Conservation (phyloP, 2,329 filamentous ascomycete species). For the Colletotrichum sp. region DNA sequence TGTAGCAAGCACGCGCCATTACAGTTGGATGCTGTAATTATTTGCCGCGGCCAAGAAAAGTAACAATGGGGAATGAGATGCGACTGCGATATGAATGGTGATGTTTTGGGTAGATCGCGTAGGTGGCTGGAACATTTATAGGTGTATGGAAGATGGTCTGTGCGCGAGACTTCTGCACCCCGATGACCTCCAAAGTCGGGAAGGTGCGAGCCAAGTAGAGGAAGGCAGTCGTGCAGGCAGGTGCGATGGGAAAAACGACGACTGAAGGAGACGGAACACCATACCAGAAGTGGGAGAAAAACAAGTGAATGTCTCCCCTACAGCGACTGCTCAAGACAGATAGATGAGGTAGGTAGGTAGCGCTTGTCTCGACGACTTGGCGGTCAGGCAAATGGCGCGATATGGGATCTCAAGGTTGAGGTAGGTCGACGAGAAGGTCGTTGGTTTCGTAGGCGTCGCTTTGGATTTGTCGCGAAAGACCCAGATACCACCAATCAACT, state of each 20-base stretch:
- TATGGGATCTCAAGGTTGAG: conserved; percentile 1
- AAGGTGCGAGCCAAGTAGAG: not conserved
- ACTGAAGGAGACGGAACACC: conserved; percentile 24
- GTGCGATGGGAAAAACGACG: conserved; percentile 13
- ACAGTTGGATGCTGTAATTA: not conserved
- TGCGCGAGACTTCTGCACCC: not conserved
- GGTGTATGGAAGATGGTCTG: not conserved
- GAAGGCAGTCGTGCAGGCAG: not conserved
- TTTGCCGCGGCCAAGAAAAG: not conserved
- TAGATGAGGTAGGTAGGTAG: not conserved
- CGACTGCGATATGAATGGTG: not conserved
- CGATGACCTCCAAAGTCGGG: not conserved
- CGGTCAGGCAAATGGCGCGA: not conserved
- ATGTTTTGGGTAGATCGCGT: not conserved
- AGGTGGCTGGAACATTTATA: not conserved
- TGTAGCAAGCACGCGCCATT: conserved; percentile 31
- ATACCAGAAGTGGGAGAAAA: conserved; percentile 84
- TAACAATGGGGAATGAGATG: not conserved
- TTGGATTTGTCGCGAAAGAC: conserved; percentile 9
- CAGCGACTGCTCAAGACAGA: conserved; percentile 40
- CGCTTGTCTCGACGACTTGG: conserved; percentile 1
- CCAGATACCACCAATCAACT: conserved; percentile 20
- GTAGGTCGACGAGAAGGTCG: conserved; percentile 12
- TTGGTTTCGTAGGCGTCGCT: conserved; percentile 17
- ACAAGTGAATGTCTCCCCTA: conserved; percentile 98